A percentile compares a stretch with the other conserved stretches of the same genome.
Conservation (phyloP, 1,284 basidiomycete genomes). For the Cutaneotrichosporon cavernicola region DNA sequence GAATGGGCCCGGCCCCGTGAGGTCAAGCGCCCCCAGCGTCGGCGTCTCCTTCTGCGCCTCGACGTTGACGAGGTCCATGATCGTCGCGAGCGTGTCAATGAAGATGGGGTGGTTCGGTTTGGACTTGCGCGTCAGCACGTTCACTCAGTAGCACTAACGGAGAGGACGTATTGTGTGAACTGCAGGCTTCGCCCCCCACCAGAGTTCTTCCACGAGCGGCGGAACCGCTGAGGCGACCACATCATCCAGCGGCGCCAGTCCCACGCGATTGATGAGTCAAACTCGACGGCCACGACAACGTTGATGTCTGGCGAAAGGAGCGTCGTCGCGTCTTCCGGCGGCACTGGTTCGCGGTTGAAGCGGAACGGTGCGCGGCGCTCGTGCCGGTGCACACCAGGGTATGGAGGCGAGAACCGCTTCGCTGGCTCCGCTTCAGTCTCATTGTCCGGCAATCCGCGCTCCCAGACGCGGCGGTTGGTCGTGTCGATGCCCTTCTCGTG, state of each 20-base stretch:
- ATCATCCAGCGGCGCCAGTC: constrained; percentile 15
- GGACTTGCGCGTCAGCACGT: constrained; percentile 21
- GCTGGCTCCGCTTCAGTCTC: not conserved
- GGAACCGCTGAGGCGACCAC: constrained; percentile 13
- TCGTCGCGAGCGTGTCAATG: constrained; percentile 36
- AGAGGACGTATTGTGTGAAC: constrained; percentile 34
- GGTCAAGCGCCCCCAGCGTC: constrained; percentile 20
- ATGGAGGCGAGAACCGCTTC: not conserved
- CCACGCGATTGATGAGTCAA: constrained; percentile 31
- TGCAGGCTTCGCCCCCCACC: constrained; percentile 27
- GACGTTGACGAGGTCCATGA: constrained; percentile 15
- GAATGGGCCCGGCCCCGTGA: constrained; percentile 39
- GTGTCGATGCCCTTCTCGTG: constrained; percentile 19
- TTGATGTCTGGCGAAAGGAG: constrained; percentile 38
- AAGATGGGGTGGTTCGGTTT: constrained; percentile 40
- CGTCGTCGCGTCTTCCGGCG: constrained; percentile 23
- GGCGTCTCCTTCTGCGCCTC: constrained; percentile 4
- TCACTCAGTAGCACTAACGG: constrained; percentile 19
- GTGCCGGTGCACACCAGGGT: constrained; percentile 2
- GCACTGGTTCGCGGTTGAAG: not conserved
- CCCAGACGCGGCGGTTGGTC: constrained; percentile 22
- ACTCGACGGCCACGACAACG: constrained; percentile 37
- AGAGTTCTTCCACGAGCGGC: not conserved
- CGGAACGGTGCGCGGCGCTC: constrained; percentile 2
- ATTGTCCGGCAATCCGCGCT: constrained; percentile 1